Percentiles rank a stretch among this genome's conserved stretches.
Conservation (phyloP, 2,329 filamentous ascomycete genomes). For the Pseudocercospora cruenta region DNA sequence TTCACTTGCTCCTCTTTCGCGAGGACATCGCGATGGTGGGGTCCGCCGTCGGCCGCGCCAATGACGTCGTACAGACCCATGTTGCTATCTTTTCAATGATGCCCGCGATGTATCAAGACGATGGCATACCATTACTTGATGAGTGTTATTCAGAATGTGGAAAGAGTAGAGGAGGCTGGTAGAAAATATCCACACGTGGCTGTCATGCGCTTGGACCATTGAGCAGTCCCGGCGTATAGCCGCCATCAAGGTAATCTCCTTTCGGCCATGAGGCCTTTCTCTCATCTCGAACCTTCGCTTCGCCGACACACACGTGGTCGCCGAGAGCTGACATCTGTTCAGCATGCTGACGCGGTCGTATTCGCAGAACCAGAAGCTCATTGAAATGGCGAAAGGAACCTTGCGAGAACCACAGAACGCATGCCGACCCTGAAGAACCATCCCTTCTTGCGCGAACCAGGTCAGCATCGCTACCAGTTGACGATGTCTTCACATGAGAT, state of each 20-base stretch:
- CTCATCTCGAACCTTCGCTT: neutral
- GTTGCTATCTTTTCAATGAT: neutral
- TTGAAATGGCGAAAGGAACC: neutral
- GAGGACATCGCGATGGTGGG: conserved; percentile 11
- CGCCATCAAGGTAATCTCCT: conserved; percentile 3
- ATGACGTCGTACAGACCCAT: conserved; percentile 14
- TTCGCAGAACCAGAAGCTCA: neutral
- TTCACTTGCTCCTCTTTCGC: conserved; percentile 11
- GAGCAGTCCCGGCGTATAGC: neutral
- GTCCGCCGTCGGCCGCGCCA: conserved; percentile 6
- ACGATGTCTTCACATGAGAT: neutral
- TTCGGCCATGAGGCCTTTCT: neutral
- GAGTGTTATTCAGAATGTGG: neutral
- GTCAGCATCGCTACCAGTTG: neutral
- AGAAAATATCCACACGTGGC: neutral
- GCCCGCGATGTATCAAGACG: neutral
- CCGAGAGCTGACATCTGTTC: neutral
- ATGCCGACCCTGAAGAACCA: neutral
- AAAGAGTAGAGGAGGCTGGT: neutral
- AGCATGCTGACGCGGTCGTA: neutral
- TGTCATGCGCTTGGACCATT: neutral
- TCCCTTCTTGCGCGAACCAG: neutral
- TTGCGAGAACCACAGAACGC: neutral
- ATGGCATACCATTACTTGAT: neutral
- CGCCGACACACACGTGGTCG: neutral